Percentiles rank a stretch among this genome's conserved stretches.
phyloP scores from a whole-genome alignment of 208 protist genomes.

The Wallacemonas sp. region DNA sequence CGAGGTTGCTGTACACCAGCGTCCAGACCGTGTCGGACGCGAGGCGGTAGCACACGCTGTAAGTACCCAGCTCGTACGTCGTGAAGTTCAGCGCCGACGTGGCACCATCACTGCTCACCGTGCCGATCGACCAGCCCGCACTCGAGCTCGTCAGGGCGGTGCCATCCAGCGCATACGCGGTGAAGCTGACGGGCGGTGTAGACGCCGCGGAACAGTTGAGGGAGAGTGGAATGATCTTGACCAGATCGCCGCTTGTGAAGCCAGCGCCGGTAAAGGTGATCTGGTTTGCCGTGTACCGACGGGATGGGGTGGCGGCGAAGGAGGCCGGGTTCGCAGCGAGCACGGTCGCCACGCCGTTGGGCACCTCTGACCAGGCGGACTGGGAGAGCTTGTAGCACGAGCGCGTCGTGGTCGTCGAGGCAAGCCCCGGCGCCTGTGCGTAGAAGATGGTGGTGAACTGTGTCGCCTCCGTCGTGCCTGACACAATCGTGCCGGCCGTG shows the following conservation, averaged over 20 bases:
- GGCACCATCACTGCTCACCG: slow-evolving; percentile 31
- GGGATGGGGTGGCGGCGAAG: slow-evolving; percentile 57
- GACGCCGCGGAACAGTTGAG: slow-evolving; percentile 65
- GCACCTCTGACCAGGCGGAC: slow-evolving; percentile 76
- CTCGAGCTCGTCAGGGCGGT: slow-evolving; percentile 18
- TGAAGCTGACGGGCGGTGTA: slow-evolving; percentile 51
- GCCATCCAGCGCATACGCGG: slow-evolving; percentile 38
- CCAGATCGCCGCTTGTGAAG: slow-evolving; percentile 49
- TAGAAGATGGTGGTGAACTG: slow-evolving; percentile 57
- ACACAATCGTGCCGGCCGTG: slow-evolving; percentile 42
- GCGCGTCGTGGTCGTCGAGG: slow-evolving; percentile 33
- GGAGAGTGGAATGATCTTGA: slow-evolving; percentile 75
- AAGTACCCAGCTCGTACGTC: slow-evolving; percentile 44
- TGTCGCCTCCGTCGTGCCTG: slow-evolving; percentile 53
- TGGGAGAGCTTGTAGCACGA: slow-evolving; percentile 65
- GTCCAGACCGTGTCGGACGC: slow-evolving; percentile 84
- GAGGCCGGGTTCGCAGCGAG: slow-evolving; percentile 72
- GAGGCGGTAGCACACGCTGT: slow-evolving; percentile 87
- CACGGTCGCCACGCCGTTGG: slow-evolving; percentile 42
- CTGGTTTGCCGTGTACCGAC: slow-evolving; percentile 34
- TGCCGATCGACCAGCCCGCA: slow-evolving; percentile 58
- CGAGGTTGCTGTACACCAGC: slow-evolving; percentile 78
- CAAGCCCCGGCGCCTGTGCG: slow-evolving; percentile 37
- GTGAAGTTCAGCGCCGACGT: slow-evolving; percentile 65
- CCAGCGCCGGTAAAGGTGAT: slow-evolving; percentile 62